These are phyloP conservation scores for Chlorella sorokiniana DNA, from an alignment of 139 green algal species.

Conservation along the genomic window DNA sequence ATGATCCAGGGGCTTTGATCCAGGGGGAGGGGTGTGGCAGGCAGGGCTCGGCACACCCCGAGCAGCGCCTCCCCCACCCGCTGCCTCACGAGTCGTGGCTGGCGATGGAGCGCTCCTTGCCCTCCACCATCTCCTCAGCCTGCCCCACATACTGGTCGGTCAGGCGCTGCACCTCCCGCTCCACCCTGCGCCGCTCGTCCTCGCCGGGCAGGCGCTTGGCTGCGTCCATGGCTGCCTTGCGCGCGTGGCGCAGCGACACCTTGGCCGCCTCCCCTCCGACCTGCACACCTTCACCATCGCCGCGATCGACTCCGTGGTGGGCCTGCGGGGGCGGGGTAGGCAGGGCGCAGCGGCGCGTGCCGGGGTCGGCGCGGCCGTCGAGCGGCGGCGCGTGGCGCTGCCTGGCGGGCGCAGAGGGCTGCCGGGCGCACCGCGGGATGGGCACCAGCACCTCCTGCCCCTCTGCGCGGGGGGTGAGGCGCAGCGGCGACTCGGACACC, in stretches of 20 bases:
- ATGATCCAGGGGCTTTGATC: too few species aligned
- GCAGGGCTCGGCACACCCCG: too few species aligned
- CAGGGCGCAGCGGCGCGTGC: background rate
- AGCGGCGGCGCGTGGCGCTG: background rate
- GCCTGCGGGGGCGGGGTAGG: conserved; percentile 25
- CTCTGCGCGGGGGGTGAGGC: conserved; percentile 53
- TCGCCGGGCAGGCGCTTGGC: conserved; percentile 42
- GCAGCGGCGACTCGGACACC: conserved; percentile 69
- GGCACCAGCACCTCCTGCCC: conserved; percentile 62
- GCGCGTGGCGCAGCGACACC: conserved; percentile 59
- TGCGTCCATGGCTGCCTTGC: conserved; percentile 59
- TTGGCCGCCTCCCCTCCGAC: conserved; percentile 71
- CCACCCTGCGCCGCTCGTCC: conserved; percentile 39
- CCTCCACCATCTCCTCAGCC: conserved; percentile 24
- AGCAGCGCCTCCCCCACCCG: background rate
- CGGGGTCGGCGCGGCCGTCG: background rate
- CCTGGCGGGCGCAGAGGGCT: too few species aligned
- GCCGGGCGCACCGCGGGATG: conserved; percentile 41
- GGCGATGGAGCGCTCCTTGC: conserved; percentile 44
- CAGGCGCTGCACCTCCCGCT: conserved; percentile 62
- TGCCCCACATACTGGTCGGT: conserved; percentile 53
- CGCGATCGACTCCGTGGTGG: conserved; percentile 49
- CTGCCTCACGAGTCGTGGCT: conserved; percentile 34
- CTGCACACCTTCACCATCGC: conserved; percentile 70
- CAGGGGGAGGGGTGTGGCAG: too few species aligned